A percentile compares a stretch with the other conserved stretches of the same genome.
Evolutionary conservation across 75 land plant species (phyloP).

Genomic region (Chamaecyparis obtusa): DNA sequence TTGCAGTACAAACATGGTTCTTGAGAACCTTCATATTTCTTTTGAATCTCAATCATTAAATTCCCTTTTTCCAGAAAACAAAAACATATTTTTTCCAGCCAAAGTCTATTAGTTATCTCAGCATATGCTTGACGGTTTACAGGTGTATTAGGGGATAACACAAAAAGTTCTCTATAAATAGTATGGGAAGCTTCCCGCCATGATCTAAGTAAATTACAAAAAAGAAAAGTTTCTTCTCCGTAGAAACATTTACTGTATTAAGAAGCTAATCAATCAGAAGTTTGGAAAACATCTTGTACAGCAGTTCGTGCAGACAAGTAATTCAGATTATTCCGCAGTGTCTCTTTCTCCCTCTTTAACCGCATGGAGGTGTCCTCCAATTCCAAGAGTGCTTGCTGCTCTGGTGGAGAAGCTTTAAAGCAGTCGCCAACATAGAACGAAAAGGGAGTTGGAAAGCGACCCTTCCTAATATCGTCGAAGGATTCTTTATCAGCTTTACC

Average conservation of each 20-base stretch:
- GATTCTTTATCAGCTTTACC: slow-evolving; percentile 81
- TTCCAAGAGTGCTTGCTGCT: slow-evolving; percentile 96
- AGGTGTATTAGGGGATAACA: background rate
- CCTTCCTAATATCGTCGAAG: slow-evolving; percentile 61
- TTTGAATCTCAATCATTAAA: background rate
- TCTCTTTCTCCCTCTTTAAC: slow-evolving; percentile 90
- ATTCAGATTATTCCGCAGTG: slow-evolving; percentile 81
- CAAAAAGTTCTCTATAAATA: background rate
- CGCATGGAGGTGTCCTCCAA: slow-evolving; percentile 87
- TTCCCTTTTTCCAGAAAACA: background rate
- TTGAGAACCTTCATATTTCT: background rate
- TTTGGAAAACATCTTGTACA: slow-evolving; percentile 88
- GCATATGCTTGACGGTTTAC: background rate
- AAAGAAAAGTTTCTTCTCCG: background rate
- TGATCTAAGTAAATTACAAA: background rate
- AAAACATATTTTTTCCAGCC: background rate
- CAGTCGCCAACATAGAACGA: slow-evolving; percentile 95
- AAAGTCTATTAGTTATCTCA: background rate
- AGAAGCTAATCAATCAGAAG: slow-evolving; percentile 33
- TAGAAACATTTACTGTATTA: background rate
- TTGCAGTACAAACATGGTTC: background rate
- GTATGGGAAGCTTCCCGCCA: background rate
- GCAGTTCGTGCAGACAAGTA: slow-evolving; percentile 94
- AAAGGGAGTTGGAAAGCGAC: slow-evolving; percentile 90
- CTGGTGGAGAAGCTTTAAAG: slow-evolving; percentile 91